Base-by-base conservation (phyloP, 2,329 filamentous ascomycete genomes). In the Ophiocordyceps australis region DNA sequence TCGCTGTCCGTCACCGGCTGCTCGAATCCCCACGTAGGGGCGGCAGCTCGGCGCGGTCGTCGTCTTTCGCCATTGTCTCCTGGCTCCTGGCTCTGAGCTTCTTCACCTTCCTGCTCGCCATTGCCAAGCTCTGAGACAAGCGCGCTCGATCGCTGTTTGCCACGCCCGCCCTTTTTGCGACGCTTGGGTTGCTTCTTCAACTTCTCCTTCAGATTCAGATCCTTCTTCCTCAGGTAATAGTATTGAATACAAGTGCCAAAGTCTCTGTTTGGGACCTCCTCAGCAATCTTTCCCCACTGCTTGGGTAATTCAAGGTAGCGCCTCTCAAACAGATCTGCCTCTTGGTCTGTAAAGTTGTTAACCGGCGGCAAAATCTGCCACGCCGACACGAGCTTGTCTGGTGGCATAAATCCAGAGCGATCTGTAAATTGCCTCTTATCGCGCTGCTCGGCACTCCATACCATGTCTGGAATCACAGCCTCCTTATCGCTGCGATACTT, bases 201-300 rank as follows among this genome's bases (percentile, higher is more conserved):
- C 48, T 78, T 80, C 41, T 80, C 75, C 45, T 85, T 82, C 32
- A 85, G 72, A 33, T 79, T 74, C 22, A 72, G 65, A 24, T 72
- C 62, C 51, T 75, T 76, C 52, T 72, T 89, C 43, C 75, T 79
- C 33, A 79, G 61, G 47, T 89, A 89, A 49, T 89, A 89, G 47
- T 85, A 82, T 42, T 82, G 75, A 37, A 89, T 89, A 47, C 76
- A 82, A 24, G 78, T 68, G 35, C 76, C 74, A 47, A 81, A 83
- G 38, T 78, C 72, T 14, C 79, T 69, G 17, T 64, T 59, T 1
- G 65, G 63, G 5, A 86, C 52, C 14, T 62, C 60, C 30, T 76
- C 69, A 5, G 79, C 75, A 30, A 89, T 72, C 38, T 69, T 72
- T 29, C 77, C 76, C 77, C 78, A 89, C 41, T 83, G 78, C 57